phyloP scores from a whole-genome alignment of 352 stramenopile genomes.

The Thalassiosira tumida region DNA sequence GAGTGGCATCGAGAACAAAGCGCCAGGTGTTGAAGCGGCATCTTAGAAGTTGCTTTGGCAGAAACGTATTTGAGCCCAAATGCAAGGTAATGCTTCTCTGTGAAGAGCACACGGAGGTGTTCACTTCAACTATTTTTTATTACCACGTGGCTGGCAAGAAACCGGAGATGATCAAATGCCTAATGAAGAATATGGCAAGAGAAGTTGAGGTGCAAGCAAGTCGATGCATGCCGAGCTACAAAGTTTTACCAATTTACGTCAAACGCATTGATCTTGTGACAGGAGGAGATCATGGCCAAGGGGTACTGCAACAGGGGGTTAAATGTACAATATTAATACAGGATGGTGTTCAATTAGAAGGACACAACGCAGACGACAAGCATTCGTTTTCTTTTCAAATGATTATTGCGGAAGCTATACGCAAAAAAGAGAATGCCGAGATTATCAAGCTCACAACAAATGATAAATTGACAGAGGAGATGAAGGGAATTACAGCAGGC shows the following conservation, averaged over 20 bases:
- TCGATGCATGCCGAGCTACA: background rate
- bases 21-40: background rate
- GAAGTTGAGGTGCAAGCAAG: slow-evolving; percentile 31
- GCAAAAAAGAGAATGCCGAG: slow-evolving; percentile 36
- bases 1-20: background rate
- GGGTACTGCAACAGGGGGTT: too few relatives aligned
- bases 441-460: background rate
- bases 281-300: slow-evolving; percentile 38
- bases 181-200: slow-evolving; percentile 35
- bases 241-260: background rate
- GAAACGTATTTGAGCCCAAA: slow-evolving; percentile 4
- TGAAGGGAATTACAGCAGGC: background rate
- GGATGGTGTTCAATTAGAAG: too few relatives aligned
- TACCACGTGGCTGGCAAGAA: background rate
- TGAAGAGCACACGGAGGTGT: slow-evolving; percentile 15
- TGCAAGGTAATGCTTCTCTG: slow-evolving; percentile 29
- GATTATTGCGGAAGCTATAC: slow-evolving; percentile 26
- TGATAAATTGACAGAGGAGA: slow-evolving; percentile 3
- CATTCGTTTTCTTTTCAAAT: slow-evolving; percentile 34
- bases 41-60: slow-evolving; percentile 31
- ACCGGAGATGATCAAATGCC: slow-evolving; percentile 19
- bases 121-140: background rate
- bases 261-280: slow-evolving; percentile 34
- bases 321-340: too few relatives aligned
- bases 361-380: too few relatives aligned